These are phyloP conservation scores for Trichomonas tenax DNA, from an alignment of 208 protist species.

Conservation along the genomic window DNA sequence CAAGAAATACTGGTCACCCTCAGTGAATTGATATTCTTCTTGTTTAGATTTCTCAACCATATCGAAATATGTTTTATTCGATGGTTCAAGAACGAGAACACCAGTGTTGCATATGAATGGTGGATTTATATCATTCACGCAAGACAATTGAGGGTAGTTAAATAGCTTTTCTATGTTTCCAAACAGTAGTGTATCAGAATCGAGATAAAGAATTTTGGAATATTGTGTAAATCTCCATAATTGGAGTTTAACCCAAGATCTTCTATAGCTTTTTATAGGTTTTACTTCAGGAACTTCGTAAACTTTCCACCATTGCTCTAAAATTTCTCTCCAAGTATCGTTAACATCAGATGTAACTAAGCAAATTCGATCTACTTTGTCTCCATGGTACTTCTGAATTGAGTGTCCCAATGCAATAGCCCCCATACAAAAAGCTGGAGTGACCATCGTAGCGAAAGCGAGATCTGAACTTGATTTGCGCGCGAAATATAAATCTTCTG, in stretches of 20 bases:
- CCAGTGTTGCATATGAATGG: not conserved
- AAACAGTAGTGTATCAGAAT: not conserved
- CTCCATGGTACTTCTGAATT: not conserved
- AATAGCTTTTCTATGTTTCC: not conserved
- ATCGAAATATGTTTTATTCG: not conserved
- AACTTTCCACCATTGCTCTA: not conserved
- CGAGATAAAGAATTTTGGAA: conserved; percentile 3
- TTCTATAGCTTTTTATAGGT: not conserved
- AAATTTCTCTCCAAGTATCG: not conserved
- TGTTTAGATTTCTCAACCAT: not conserved
- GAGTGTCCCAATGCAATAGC: not conserved
- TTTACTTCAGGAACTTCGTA: not conserved
- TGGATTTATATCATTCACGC: not conserved
- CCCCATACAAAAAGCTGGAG: not conserved
- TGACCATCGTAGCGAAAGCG: not conserved
- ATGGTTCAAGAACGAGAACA: not conserved
- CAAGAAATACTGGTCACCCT: not conserved
- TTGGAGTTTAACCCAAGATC: not conserved
- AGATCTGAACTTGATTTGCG: not conserved
- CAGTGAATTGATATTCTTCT: too few species aligned
- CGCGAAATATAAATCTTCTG: not conserved
- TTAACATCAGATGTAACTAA: not conserved
- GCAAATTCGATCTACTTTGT: not conserved
- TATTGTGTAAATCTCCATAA: not conserved
- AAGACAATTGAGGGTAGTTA: not conserved